Conservation (phyloP, 805 yeast genomes). For the Ogataea parapolymorpha region DNA sequence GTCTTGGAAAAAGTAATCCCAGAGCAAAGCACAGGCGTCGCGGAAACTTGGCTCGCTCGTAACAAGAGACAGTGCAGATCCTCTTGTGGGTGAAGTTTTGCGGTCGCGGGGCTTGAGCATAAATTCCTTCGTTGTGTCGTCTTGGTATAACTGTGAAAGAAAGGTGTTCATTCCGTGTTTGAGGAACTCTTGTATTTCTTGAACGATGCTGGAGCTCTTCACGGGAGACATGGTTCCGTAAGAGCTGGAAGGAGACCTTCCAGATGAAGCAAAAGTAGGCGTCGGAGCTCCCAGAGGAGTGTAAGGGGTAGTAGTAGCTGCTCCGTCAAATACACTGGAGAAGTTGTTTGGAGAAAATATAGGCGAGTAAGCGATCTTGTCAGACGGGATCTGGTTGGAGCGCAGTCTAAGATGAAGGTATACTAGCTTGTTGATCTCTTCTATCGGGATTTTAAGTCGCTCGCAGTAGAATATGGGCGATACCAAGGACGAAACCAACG, state of each 20-base stretch:
- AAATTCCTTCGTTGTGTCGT: slow-evolving; percentile 29
- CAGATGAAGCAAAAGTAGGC: slow-evolving; percentile 19
- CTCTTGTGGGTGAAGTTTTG: slow-evolving; percentile 10
- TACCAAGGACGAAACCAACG: slow-evolving; percentile 39
- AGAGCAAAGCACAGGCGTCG: slow-evolving; percentile 42
- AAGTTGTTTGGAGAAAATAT: slow-evolving; percentile 8
- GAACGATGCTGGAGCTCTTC: slow-evolving; percentile 35
- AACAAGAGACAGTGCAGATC: slow-evolving; percentile 30
- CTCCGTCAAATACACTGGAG: not conserved
- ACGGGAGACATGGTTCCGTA: slow-evolving; percentile 18
- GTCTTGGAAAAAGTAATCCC: slow-evolving; percentile 56
- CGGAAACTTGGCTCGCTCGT: slow-evolving; percentile 22
- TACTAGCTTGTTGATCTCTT: slow-evolving; percentile 52
- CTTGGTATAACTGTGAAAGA: slow-evolving; percentile 26
- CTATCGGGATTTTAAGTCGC: slow-evolving; percentile 48
- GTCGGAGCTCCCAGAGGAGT: slow-evolving; percentile 25
- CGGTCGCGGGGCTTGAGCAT: slow-evolving; percentile 24
- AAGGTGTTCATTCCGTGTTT: slow-evolving; percentile 37
- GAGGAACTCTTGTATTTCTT: slow-evolving; percentile 45
- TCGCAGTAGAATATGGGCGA: slow-evolving; percentile 50
- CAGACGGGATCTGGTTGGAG: slow-evolving; percentile 9
- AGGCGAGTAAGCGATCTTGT: slow-evolving; percentile 11
- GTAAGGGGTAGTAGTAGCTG: slow-evolving; percentile 6
- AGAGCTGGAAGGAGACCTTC: slow-evolving; percentile 20
- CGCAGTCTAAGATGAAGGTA: slow-evolving; percentile 32